Evolutionary conservation across 345 rosid genomes (phyloP), one percentile per base, ranked within the genome.

Genomic region (Raphanus sativus): DNA sequence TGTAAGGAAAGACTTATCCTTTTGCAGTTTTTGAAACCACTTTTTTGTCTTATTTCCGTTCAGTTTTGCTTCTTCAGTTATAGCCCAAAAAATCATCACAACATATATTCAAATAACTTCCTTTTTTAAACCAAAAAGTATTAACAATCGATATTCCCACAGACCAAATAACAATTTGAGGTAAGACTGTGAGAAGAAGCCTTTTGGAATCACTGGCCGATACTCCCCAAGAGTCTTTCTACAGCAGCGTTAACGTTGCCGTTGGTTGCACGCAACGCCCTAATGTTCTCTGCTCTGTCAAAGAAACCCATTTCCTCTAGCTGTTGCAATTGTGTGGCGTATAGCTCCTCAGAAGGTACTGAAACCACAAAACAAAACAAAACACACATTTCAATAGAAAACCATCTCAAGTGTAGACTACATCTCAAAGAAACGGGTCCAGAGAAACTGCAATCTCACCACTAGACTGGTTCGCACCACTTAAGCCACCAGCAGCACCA

Each of bases 221-320:
- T 26, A 71, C 87, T 92, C 42, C 91, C 93, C 83, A 92, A 81
- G 63, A 92, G 96, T 13, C 94, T 89, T 82, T 92, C 98, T n/a
- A 90, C 91, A 3, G 96, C 96, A 60, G 98, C 98, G 61, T 92
- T 88, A 26, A 92, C 94, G 36, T 90, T 92, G 48, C 98, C 98
- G n/a, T 88, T 84, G 8, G 96, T 87, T 34, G 96, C 96, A 59
- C 86, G 84, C 56, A 92, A 83, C 4, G 96, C 96, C 42, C 92
- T 81, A 71, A 92, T 89, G 81, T 92, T 92, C 82, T 90, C 98
- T 79, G 86, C 91, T 7, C 90, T 84, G 81, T 90, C 94, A 15
- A 76, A 87, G 86, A 92, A 92, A 26, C 96, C 98, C 98, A 92
- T 92, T 77, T 90, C 97, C 80, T 87, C 48, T 78, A 88, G 67